Evolutionary conservation across 257 asterid species (phyloP), one percentile per base, ranked within the genome.

Genomic region (Ajuga chamaepitys): DNA sequence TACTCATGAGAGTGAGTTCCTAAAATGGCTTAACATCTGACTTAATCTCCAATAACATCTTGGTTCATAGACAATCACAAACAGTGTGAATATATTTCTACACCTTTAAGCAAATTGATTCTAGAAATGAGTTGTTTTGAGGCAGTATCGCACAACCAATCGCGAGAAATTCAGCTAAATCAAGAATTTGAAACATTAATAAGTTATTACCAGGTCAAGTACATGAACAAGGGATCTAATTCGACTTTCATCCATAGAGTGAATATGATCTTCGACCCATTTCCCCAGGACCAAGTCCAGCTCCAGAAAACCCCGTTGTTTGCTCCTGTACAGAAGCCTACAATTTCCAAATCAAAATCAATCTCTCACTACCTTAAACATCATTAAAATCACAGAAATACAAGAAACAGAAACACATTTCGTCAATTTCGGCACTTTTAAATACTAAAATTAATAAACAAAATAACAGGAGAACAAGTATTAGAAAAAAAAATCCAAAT

Each of bases 241-340:
- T 65, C 96, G 83, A 77, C 34, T 63, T 83, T 83, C 88, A 66
- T 91, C 95, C 81, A 91, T 81, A 32, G 90, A 80, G 4, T 75
- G 86, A 70, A 91, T 82, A 73, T 91, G 78, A 67, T 85, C 92
- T 76, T 85, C 92, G 75, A 88, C 98, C 96, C 96, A 91, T 67
- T 79, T 88, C 7, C 98, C 98, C 75, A 91, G 71, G 81, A 88
- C 32, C 74, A 88, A 77, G 77, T 91, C 98, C 74, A 91, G 88
- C 84, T 91, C 98, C 44, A 91, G 81, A 67, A 58, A 91, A 9
- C 98, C 98, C 77, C 98, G 83, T 47, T 91, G 98, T 75, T 85
- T 91, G 81, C 98, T 91, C 81, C 96, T 82, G 53, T 88, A 91
- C 46, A 88, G 53, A 67, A 91, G 75, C 85, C 98, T 91, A 74